phyloP scores from a whole-genome alignment of 192 early-diverging fungal genomes.

The Entomortierella beljakovae region DNA sequence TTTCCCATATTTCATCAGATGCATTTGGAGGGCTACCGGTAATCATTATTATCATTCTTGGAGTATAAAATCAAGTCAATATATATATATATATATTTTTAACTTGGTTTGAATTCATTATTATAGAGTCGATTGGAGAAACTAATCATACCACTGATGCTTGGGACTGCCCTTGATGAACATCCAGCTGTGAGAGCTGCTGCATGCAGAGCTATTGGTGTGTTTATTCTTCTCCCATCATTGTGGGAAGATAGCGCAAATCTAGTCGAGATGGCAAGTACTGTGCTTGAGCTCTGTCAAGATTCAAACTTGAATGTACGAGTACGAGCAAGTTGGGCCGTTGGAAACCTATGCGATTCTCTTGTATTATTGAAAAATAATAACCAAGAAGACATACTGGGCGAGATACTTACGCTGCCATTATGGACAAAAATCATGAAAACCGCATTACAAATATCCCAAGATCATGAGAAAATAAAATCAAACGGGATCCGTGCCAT shows the following conservation, averaged over 20 bases:
- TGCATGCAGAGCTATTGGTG: constrained; percentile 73
- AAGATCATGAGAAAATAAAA: constrained; percentile 81
- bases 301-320: constrained; percentile 71
- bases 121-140: constrained; percentile 50
- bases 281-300: constrained; percentile 59
- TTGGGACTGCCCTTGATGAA: constrained; percentile 62
- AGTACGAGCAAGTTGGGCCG: constrained; percentile 79
- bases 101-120: neutral
- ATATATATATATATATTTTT: neutral
- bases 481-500: constrained; percentile 80
- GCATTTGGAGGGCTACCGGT: constrained; percentile 59
- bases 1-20: constrained; percentile 54
- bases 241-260: constrained; percentile 71
- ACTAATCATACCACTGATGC: constrained; percentile 55
- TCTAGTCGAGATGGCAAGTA: constrained; percentile 64
- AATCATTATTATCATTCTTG: too few relatives aligned
- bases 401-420: constrained; percentile 57
- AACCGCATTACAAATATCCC: constrained; percentile 60
- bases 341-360: constrained; percentile 79
- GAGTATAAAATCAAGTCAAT: too few relatives aligned
- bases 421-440: constrained; percentile 59
- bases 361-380: constrained; percentile 57
- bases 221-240: constrained; percentile 66
- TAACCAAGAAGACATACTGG: constrained; percentile 23
- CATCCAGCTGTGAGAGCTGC: constrained; percentile 68